A percentile compares a stretch with the other conserved stretches of the same genome.
These are phyloP conservation scores for Citrullus mucosospermus DNA, from an alignment of 306 rosid species.

Conservation along the genomic window DNA sequence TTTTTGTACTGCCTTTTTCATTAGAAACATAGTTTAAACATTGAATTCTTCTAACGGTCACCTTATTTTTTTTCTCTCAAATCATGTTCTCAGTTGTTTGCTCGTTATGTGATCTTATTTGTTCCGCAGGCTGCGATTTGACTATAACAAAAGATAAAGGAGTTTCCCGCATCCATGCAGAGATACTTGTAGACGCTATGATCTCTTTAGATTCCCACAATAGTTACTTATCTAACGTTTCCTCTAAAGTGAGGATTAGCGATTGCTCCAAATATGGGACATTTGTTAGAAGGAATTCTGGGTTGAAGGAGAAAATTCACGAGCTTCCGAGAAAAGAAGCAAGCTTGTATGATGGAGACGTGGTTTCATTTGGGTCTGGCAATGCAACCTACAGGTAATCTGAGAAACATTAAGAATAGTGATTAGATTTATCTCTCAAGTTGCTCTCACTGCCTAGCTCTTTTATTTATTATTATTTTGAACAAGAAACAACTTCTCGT, in stretches of 20 bases:
- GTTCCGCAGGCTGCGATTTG: conserved; percentile 65
- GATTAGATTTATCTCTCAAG: neutral
- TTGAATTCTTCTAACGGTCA: neutral
- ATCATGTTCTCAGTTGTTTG: neutral
- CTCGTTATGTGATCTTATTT: conserved; percentile 5
- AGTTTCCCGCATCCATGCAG: conserved; percentile 89
- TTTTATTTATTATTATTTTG: no score
- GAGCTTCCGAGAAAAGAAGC: conserved; percentile 71
- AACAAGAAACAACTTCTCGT: no score
- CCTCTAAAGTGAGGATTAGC: conserved; percentile 28
- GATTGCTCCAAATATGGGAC: conserved; percentile 96
- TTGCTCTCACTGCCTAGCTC: neutral
- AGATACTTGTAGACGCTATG: conserved; percentile 61
- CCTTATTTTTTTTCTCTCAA: neutral
- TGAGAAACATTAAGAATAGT: neutral
- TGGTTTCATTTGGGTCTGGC: conserved; percentile 87
- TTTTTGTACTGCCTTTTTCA: neutral
- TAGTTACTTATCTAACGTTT: conserved; percentile 15
- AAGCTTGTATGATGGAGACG: conserved; percentile 48
- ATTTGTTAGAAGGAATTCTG: conserved; percentile 37
- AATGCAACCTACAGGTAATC: conserved; percentile 70
- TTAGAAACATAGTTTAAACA: neutral
- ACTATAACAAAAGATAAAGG: conserved; percentile 76
- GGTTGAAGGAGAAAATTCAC: conserved; percentile 47
- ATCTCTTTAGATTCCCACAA: conserved; percentile 17